phyloP scores from a whole-genome alignment of 2,329 filamentous ascomycete species.

The Aspergillus sp. region DNA sequence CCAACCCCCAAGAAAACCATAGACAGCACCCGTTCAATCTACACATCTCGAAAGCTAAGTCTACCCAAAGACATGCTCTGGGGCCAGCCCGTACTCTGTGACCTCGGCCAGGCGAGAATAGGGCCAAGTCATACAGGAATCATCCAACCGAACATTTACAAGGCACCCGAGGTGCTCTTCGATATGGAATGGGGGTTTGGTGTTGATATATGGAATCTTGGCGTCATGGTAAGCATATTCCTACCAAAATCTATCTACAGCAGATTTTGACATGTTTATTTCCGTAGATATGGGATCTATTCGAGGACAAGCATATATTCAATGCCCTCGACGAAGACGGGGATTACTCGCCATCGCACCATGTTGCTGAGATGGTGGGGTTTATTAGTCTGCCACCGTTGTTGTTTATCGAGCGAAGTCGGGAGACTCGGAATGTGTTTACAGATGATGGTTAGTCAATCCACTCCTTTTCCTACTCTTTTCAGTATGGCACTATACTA shows the following conservation, averaged over 20 bases:
- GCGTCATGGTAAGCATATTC: constrained; percentile 3
- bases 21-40: not conserved
- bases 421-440: not conserved
- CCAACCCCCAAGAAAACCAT: not conserved
- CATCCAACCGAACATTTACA: not conserved
- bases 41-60: not conserved
- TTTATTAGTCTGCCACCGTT: not conserved
- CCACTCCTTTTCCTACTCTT: no score
- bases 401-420: not conserved
- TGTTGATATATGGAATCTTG: constrained; percentile 12
- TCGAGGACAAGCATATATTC: not conserved
- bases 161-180: constrained; percentile 7
- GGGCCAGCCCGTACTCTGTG: not conserved
- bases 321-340: not conserved
- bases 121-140: not conserved
- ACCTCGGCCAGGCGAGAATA: not conserved
- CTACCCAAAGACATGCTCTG: not conserved
- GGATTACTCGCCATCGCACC: not conserved
- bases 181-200: constrained; percentile 1
- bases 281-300: constrained; percentile 3
- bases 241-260: no score
- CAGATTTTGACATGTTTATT: no score
- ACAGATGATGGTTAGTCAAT: not conserved
- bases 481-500: no score
- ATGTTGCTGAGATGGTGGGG: not conserved